Evolutionary conservation across 2,329 filamentous ascomycete genomes (phyloP).

Genomic region (Sporothrix brunneoviolacea): DNA sequence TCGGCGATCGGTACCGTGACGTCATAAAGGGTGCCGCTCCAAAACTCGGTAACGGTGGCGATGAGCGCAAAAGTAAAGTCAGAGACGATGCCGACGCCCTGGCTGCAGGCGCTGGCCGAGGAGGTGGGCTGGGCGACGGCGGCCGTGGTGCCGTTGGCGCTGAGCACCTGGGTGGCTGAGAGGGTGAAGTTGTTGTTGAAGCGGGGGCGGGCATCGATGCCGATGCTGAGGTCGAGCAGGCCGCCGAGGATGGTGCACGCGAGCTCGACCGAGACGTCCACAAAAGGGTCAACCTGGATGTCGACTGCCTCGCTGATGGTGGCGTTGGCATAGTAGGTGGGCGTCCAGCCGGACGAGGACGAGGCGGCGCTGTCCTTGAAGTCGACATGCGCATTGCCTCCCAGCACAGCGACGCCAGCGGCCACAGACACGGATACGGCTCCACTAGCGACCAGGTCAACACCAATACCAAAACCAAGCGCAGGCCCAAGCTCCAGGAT

Average conservation of each 20-base stretch:
- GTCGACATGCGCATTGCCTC: constrained; percentile 23
- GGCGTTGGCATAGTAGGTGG: constrained; percentile 16
- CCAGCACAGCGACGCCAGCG: background rate
- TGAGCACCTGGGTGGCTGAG: constrained; percentile 15
- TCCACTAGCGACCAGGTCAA: background rate
- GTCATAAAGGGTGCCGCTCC: constrained; percentile 22
- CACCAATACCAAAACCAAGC: constrained; percentile 11
- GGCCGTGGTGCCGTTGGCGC: constrained; percentile 13
- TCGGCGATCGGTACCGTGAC: constrained; percentile 23
- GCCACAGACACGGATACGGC: background rate
- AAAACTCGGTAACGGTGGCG: constrained; percentile 24
- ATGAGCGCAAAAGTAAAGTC: constrained; percentile 23
- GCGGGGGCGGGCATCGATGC: constrained; percentile 22
- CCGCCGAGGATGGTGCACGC: constrained; percentile 22
- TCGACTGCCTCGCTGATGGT: constrained; percentile 19
- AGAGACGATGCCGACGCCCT: constrained; percentile 22
- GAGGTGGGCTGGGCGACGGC: constrained; percentile 1
- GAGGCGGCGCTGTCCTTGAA: constrained; percentile 22
- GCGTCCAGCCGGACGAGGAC: constrained; percentile 17
- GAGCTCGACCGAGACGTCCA: constrained; percentile 20
- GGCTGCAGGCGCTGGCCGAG: constrained; percentile 17
- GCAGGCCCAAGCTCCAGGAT: constrained; percentile 25
- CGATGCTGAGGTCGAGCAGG: constrained; percentile 23
- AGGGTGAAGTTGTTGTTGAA: constrained; percentile 23
- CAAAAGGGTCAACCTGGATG: constrained; percentile 21